Conservation (phyloP, 1,284 basidiomycete genomes). For the Pulchroboletus neoregius region DNA sequence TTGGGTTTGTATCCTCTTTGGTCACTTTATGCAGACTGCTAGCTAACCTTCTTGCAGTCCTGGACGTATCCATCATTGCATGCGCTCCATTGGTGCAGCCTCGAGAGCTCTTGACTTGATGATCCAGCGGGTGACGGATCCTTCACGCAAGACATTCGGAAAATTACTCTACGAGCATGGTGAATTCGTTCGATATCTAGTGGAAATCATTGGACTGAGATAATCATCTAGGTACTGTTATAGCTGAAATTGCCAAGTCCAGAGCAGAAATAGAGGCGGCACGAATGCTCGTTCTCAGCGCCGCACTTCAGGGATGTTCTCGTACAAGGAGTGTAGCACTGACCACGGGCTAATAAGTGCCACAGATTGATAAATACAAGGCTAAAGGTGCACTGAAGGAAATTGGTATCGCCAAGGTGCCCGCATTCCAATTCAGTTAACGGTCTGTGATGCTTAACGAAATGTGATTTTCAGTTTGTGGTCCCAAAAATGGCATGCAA, state of each 20-base stretch:
- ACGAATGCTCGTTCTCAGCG: slow-evolving; percentile 85
- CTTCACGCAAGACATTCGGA: slow-evolving; percentile 88
- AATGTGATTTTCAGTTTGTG: slow-evolving; percentile 59
- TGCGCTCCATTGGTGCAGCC: slow-evolving; percentile 92
- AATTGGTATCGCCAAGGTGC: slow-evolving; percentile 93
- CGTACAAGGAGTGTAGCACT: background rate
- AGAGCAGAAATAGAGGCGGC: slow-evolving; percentile 91
- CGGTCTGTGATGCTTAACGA: background rate
- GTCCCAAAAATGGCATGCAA: slow-evolving; percentile 86
- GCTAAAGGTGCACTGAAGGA: slow-evolving; percentile 96
- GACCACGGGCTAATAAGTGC: slow-evolving; percentile 7
- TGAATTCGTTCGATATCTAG: slow-evolving; percentile 29
- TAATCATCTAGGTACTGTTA: slow-evolving; percentile 64
- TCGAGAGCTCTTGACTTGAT: slow-evolving; percentile 84
- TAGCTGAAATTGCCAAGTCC: slow-evolving; percentile 87
- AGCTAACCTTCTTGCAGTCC: slow-evolving; percentile 48
- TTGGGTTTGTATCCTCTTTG: slow-evolving; percentile 59
- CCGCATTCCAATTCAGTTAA: background rate
- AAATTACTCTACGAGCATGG: slow-evolving; percentile 91
- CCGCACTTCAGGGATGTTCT: slow-evolving; percentile 72
- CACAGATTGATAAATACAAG: slow-evolving; percentile 80
- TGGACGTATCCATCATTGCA: slow-evolving; percentile 97
- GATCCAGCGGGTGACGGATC: slow-evolving; percentile 90
- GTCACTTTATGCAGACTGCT: background rate
- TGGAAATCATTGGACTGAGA: slow-evolving; percentile 4